Conservation (phyloP, 2,329 filamentous ascomycete species). For the Ophiostoma populinum region DNA sequence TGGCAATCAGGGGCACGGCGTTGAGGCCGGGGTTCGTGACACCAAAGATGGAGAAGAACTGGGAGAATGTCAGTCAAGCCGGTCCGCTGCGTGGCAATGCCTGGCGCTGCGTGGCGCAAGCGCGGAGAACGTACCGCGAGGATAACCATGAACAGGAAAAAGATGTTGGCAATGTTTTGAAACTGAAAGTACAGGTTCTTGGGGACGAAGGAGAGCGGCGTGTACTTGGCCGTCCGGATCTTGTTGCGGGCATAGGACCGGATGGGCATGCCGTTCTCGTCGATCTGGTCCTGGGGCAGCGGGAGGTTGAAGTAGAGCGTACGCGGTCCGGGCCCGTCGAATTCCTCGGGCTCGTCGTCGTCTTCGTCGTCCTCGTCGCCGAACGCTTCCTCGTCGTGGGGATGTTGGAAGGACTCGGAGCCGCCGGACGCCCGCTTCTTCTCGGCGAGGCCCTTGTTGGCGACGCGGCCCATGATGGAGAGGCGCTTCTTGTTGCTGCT, state of each 20-base stretch:
- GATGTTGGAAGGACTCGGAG: conserved; percentile 16
- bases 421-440: conserved; percentile 42
- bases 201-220: conserved; percentile 80
- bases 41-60: conserved; percentile 96
- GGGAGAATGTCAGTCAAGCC: conserved; percentile 9
- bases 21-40: conserved; percentile 78
- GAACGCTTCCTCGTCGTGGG: conserved; percentile 17
- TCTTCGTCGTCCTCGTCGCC: conserved; percentile 22
- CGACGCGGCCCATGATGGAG: conserved; percentile 62
- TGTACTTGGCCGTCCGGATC: conserved; percentile 96
- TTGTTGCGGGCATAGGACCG: conserved; percentile 75
- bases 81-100: too few species aligned
- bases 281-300: conserved; percentile 55
- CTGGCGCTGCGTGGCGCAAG: too few species aligned
- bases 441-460: conserved; percentile 48
- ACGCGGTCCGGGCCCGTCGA: conserved; percentile 28
- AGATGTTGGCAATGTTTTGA: conserved; percentile 95
- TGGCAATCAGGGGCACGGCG: conserved; percentile 82
- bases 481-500: conserved; percentile 64
- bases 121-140: conserved; percentile 53
- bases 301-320: conserved; percentile 75
- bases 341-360: conserved; percentile 20
- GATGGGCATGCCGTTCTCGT: conserved; percentile 62
- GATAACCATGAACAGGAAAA: conserved; percentile 94
- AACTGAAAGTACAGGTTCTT: conserved; percentile 98